Evolutionary conservation across 2,329 filamentous ascomycete genomes (phyloP).

Genomic region (Beauveria brongniartii): DNA sequence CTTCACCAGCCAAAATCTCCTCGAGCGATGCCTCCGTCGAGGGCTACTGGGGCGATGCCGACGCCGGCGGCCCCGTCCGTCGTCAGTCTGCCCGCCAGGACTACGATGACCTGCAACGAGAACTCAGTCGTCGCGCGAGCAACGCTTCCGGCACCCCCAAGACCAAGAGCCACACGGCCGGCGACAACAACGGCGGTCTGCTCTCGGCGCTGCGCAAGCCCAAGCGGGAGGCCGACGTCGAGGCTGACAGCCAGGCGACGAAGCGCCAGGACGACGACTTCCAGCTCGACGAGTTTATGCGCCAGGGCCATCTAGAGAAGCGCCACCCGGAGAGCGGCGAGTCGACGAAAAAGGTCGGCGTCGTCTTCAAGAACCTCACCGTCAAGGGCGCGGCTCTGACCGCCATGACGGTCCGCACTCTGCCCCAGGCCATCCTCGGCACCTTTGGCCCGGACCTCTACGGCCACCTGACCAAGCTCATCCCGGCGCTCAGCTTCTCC

Average conservation of each 20-base stretch:
- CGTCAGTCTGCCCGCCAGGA: slow-evolving; percentile 13
- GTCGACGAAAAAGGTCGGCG: slow-evolving; percentile 69
- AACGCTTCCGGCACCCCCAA: slow-evolving; percentile 9
- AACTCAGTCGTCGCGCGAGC: slow-evolving; percentile 16
- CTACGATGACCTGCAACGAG: slow-evolving; percentile 17
- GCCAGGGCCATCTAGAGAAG: slow-evolving; percentile 69
- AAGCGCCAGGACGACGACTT: slow-evolving; percentile 50
- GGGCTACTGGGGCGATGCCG: slow-evolving; percentile 20
- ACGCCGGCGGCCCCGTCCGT: slow-evolving; percentile 16
- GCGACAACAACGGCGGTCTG: neutral
- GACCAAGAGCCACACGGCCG: neutral
- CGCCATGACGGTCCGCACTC: slow-evolving; percentile 60
- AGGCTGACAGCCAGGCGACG: slow-evolving; percentile 10
- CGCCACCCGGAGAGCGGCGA: slow-evolving; percentile 48
- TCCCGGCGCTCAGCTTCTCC: slow-evolving; percentile 10
- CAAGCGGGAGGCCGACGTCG: slow-evolving; percentile 5
- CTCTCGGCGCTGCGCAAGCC: slow-evolving; percentile 1
- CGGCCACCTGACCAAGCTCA: slow-evolving; percentile 22
- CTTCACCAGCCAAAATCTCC: slow-evolving; percentile 1
- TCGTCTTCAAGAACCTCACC: slow-evolving; percentile 67
- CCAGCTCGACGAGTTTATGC: slow-evolving; percentile 61
- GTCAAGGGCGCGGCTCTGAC: slow-evolving; percentile 64
- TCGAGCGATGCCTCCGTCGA: slow-evolving; percentile 12
- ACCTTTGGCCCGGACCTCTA: slow-evolving; percentile 79
- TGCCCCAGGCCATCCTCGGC: slow-evolving; percentile 66